Base-by-base conservation (phyloP, 2,329 filamentous ascomycete genomes). In the Davidsoniella australis region DNA sequence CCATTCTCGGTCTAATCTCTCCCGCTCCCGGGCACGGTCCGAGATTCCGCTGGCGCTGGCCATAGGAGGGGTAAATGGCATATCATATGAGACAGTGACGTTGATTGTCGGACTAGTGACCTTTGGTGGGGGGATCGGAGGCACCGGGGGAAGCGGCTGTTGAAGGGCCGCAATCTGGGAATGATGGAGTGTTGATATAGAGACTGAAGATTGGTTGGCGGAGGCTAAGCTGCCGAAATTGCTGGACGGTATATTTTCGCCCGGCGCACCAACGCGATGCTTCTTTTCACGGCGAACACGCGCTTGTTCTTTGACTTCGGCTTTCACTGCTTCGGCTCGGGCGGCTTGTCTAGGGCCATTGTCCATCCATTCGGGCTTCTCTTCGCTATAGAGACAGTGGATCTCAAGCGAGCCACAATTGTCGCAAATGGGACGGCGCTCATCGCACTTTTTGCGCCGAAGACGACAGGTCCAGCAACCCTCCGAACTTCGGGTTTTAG, bases 381-480 rank as follows among this genome's bases (percentile, higher is more conserved):
- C 60, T 2, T 70, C 64, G 52, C 63, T 61, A 55, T 69, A 76
- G 52, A 73, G 59, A 57, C 76, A 80, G 16, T 66, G 68, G 50
- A 79, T 78, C 45, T 71, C 66, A n/a, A 80, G 67, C 1, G 63
- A 58, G 12, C 61, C 58, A 60, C 75, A 80, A 36, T 58, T 62
- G 5, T 66, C 62, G 59, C 76, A 80, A 8, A 67, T 57, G 9
- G 75, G 73, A 2, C 64, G 66, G 20, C 56, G 62, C 57, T 76
- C 71, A 54, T 77, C 72, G 58, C 76, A 80, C 57, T 76, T 78
- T 57, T 79, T 80, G 55, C 72, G 72, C 17, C 76, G 69, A 9
- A 78, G 64, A 18, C 74, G 69, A 56, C 76, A 79, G 2, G 73
- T 78, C 72, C 73, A 78, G 58, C 75, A 78, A 52, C 73, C 73